Base-by-base conservation (phyloP, 495 filamentous ascomycete genomes). In the Podospora pseudopauciseta region DNA sequence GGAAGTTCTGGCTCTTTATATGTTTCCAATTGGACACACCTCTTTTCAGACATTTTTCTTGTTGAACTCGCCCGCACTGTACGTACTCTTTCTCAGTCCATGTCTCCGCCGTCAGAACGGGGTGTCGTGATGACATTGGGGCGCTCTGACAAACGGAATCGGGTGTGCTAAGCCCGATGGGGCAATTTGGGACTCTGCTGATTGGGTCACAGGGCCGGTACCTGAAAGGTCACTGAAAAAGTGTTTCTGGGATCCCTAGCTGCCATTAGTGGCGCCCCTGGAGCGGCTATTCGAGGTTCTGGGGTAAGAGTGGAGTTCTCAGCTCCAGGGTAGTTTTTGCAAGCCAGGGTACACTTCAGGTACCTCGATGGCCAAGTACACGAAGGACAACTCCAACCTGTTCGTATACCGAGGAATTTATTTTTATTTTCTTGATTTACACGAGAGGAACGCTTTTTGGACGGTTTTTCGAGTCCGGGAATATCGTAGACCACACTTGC, bases 281-380 rank as follows among this genome's bases (percentile, higher is more conserved):
- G 23, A 67, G 69, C 75, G 75, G 75, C 66, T 77, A 77, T 77
- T 77, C 67, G 65, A 77, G 75, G 75, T 72, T 74, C 68, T 75
- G 70, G 65, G 66, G 59, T 27, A 61, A 13, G 59, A 30, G 59
- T 63, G 32, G 61, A 49, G 7, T 20, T 26, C 6, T 58, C 55
- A 58, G 54, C 54, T 56, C 23, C 23, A 23, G 23, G 23, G 23
- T 23, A 23, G 1, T 23, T 23, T 23, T 23, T 23, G 23, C 23
- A 23, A 23, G 23, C 23, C 23, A 19, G 15, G 54, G 55, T 58
- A 58, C 55, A 26, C 5, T 20, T 13, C n/a, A 58, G 55, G 55
- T 58, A 58, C 55, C 55, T 58, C 23, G n/a, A 26, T 20, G n/a
- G 23, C 55, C 23, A 26, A 20, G n/a, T 15, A 26, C n/a, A 58